These are phyloP conservation scores for Inga oerstediana DNA, from an alignment of 306 rosid genomes.

Conservation along the genomic window DNA sequence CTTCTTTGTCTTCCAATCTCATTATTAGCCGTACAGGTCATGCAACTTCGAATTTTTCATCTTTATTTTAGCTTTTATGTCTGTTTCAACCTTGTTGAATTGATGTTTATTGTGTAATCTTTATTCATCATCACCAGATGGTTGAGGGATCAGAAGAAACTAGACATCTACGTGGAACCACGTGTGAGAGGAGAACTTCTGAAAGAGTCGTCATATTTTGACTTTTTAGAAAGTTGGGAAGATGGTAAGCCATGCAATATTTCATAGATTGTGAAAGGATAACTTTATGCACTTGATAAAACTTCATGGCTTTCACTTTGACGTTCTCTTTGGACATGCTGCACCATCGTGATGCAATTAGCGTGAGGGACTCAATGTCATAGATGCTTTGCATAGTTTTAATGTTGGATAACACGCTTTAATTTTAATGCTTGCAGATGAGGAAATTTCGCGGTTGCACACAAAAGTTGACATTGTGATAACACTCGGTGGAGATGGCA, in stretches of 20 bases:
- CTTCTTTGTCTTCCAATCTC: constrained; percentile 9
- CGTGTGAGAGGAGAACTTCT: constrained; percentile 74
- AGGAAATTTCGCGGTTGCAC: constrained; percentile 68
- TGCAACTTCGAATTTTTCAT: not conserved
- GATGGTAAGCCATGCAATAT: constrained; percentile 63
- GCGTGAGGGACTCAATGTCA: not conserved
- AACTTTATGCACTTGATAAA: constrained; percentile 8
- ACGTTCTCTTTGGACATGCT: constrained; percentile 18
- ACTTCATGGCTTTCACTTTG: constrained; percentile 14
- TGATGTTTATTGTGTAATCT: constrained; percentile 23
- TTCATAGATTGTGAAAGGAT: constrained; percentile 21
- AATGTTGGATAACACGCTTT: not conserved
- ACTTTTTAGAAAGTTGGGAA: constrained; percentile 83
- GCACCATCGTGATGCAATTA: constrained; percentile 23
- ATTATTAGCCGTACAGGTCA: constrained; percentile 14
- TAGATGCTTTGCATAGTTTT: not conserved
- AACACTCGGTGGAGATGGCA: constrained; percentile 99
- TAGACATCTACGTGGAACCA: constrained; percentile 86
- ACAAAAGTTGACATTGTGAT: constrained; percentile 87
- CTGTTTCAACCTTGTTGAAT: constrained; percentile 1
- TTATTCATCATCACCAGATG: constrained; percentile 57
- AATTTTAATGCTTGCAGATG: constrained; percentile 51
- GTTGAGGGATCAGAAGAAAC: constrained; percentile 75
- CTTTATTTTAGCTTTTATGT: constrained; percentile 22
- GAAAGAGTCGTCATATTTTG: constrained; percentile 72